Percentiles rank a stretch among this genome's conserved stretches.
Evolutionary conservation across 331 rosid species (phyloP).

Genomic region (Malus hybrid): DNA sequence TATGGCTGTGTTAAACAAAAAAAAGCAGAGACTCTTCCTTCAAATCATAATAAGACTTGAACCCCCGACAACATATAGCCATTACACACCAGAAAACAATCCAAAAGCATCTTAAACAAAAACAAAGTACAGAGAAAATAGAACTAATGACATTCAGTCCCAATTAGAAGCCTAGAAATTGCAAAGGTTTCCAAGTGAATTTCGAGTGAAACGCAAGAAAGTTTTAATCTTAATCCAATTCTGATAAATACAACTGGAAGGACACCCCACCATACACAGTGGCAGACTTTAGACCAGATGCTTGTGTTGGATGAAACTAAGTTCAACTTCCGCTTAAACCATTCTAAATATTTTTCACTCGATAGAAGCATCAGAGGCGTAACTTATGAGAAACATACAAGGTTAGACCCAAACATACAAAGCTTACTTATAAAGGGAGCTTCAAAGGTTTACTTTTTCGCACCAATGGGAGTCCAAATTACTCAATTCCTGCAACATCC

Average conservation of each 20-base stretch:
- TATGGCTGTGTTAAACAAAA: neutral
- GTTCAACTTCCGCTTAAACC: neutral
- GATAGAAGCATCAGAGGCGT: neutral
- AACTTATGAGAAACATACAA: neutral
- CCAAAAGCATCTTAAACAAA: neutral
- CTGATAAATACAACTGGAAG: neutral
- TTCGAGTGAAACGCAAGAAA: neutral
- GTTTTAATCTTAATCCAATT: neutral
- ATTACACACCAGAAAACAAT: neutral
- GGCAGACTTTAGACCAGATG: neutral
- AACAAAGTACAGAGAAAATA: neutral
- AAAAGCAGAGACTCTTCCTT: neutral
- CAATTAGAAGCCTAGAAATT: neutral
- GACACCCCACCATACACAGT: neutral
- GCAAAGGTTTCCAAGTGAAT: neutral
- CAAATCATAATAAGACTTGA: neutral
- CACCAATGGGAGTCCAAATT: conserved; percentile 33
- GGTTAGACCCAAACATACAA: conserved; percentile 14
- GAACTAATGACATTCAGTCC: neutral
- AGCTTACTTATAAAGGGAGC: conserved; percentile 36
- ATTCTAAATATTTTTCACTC: neutral
- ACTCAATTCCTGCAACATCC: conserved; percentile 40
- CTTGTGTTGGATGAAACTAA: neutral
- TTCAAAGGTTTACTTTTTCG: conserved; percentile 31
- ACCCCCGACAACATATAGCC: neutral